A percentile compares a stretch with the other conserved stretches of the same genome.
These are phyloP conservation scores for Chaetoceros tenuissimus DNA, from an alignment of 108 stramenopile species.

Conservation along the genomic window DNA sequence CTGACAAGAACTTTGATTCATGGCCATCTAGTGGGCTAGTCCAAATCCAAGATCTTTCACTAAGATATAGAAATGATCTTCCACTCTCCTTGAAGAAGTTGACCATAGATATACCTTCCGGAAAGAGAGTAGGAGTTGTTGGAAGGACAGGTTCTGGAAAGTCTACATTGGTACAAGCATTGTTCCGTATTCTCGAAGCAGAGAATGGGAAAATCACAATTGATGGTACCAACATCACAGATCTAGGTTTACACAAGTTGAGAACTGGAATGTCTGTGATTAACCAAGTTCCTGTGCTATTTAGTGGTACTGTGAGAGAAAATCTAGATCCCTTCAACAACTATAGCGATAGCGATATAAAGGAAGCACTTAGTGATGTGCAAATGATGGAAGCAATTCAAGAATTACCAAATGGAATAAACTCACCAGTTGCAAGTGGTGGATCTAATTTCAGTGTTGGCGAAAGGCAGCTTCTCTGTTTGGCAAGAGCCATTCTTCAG, in stretches of 20 bases:
- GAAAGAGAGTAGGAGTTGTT: constrained; percentile 67
- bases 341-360: constrained; percentile 42
- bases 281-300: constrained; percentile 88
- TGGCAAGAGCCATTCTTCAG: constrained; percentile 86
- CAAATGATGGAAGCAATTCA: constrained; percentile 64
- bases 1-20: constrained; percentile 23
- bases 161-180: constrained; percentile 52
- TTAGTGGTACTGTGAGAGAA: constrained; percentile 84
- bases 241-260: constrained; percentile 79
- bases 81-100: constrained; percentile 66
- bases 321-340: constrained; percentile 90
- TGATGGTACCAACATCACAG: constrained; percentile 78
- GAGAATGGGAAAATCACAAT: constrained; percentile 68
- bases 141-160: constrained; percentile 75
- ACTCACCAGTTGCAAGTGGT: constrained; percentile 77
- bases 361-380: constrained; percentile 40
- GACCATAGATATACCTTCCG: constrained; percentile 51
- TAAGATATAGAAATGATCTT: constrained; percentile 66
- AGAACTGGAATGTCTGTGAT: constrained; percentile 82
- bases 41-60: constrained; percentile 40
- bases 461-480: constrained; percentile 89
- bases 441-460: constrained; percentile 91
- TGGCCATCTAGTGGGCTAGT: constrained; percentile 79
- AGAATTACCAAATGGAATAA: constrained; percentile 49
- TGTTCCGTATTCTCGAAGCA: constrained; percentile 78